Conservation (phyloP, 306 rosid genomes). For the Fagus sylvatica region DNA sequence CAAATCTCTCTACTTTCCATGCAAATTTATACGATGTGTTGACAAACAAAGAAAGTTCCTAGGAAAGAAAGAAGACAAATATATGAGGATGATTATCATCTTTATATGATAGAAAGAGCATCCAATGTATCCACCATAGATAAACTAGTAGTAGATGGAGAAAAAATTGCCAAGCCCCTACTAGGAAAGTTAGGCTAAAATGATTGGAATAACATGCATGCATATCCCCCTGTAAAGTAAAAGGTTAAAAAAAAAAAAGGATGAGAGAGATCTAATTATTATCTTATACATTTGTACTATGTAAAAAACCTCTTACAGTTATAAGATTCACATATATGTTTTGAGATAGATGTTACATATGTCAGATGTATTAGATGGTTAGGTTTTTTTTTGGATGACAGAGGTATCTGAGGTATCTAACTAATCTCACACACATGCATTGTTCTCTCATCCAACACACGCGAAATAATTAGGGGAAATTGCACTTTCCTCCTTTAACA, state of each 20-base stretch:
- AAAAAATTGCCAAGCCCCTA: background rate
- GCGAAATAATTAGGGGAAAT: no score
- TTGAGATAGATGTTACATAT: no score
- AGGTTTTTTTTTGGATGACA: no score
- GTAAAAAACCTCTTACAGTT: no score
- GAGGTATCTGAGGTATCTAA: no score
- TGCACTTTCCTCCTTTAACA: no score
- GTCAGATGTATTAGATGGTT: no score
- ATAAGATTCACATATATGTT: no score
- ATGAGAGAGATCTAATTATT: no score
- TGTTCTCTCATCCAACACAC: no score
- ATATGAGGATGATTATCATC: constrained; percentile 7
- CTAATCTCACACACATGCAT: no score
- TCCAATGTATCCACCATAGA: constrained; percentile 25
- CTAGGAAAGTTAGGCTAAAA: background rate
- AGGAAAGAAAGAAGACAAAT: constrained; percentile 17
- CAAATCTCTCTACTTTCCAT: constrained; percentile 40
- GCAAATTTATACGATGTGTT: constrained; percentile 23
- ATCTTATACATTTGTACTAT: no score
- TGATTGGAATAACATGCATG: constrained; percentile 11
- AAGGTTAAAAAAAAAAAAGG: background rate
- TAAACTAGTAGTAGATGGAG: background rate
- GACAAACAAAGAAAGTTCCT: constrained; percentile 52
- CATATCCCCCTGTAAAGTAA: constrained; percentile 13
- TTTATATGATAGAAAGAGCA: constrained; percentile 14